phyloP scores from a whole-genome alignment of 2,329 filamentous ascomycete genomes.

The Penicillium sp. region DNA sequence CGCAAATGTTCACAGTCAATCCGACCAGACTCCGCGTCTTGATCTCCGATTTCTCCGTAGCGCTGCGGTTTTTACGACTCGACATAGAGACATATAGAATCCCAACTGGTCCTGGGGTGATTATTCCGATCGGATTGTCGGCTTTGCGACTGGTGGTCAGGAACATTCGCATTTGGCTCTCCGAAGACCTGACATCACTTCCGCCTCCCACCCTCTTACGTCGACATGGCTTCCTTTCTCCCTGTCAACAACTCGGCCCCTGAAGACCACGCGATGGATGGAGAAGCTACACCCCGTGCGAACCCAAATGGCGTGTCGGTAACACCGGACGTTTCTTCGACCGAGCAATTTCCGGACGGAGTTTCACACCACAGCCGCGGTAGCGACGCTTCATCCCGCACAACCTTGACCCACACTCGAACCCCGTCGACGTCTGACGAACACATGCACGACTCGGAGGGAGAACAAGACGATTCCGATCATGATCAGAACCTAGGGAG shows the following conservation, averaged over 20 bases:
- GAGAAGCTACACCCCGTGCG: conserved; percentile 56
- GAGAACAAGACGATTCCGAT: conserved; percentile 64
- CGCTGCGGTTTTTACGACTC: conserved; percentile 16
- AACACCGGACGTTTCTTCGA: conserved; percentile 29
- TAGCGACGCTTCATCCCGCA: conserved; percentile 32
- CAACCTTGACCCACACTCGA: conserved; percentile 35
- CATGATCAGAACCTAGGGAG: conserved; percentile 64
- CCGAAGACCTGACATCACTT: conserved; percentile 30
- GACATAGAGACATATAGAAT: conserved; percentile 15
- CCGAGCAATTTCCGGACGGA: conserved; percentile 22
- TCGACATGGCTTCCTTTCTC: conserved; percentile 57
- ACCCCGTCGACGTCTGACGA: conserved; percentile 55
- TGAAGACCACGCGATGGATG: conserved; percentile 47
- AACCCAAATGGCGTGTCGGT: conserved; percentile 42
- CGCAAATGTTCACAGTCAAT: conserved; percentile 26
- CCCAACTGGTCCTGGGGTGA: conserved; percentile 15
- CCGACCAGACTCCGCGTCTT: conserved; percentile 16
- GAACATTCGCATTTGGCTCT: conserved; percentile 18
- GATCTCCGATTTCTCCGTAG: conserved; percentile 19
- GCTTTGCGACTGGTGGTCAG: conserved; percentile 23
- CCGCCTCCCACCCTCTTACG: conserved; percentile 24
- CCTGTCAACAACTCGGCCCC: conserved; percentile 60
- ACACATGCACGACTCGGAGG: conserved; percentile 74
- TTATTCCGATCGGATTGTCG: conserved; percentile 23
- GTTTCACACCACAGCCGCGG: conserved; percentile 28